Conservation (phyloP, 805 yeast genomes). For the Schizosaccharomyces lindneri region DNA sequence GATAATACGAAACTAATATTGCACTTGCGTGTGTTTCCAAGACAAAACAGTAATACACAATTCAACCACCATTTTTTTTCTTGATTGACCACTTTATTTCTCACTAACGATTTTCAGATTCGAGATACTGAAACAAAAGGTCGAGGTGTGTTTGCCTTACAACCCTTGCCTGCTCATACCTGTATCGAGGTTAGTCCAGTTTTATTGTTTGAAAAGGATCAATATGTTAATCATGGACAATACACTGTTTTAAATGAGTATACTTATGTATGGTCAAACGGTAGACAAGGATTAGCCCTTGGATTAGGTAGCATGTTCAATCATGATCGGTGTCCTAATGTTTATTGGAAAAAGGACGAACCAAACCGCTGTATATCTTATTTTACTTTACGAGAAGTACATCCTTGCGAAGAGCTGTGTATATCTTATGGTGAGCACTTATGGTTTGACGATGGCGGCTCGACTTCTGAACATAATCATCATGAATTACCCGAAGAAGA, state of each 20-base stretch:
- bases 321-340: slow-evolving; percentile 1
- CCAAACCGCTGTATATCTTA: neutral
- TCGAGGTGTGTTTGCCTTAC: slow-evolving; percentile 1
- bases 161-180: neutral
- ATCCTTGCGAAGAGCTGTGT: neutral
- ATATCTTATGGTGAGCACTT: neutral
- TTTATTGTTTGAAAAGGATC: neutral
- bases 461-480: neutral
- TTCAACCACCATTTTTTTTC: too few species aligned
- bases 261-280: neutral
- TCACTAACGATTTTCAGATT: neutral
- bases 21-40: too few species aligned
- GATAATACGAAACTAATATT: too few species aligned
- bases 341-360: neutral
- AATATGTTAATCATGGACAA: neutral
- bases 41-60: too few species aligned
- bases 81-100: too few species aligned
- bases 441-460: slow-evolving; percentile 1
- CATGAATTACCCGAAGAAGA: neutral
- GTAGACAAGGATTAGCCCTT: neutral
- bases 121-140: neutral
- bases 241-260: neutral
- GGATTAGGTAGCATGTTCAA: slow-evolving; percentile 1
- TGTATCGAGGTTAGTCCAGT: neutral
- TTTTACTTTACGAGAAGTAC: neutral